A percentile compares a stretch with the other conserved stretches of the same genome.
phyloP scores from a whole-genome alignment of 805 yeast genomes.

The Saitoella complicata region DNA sequence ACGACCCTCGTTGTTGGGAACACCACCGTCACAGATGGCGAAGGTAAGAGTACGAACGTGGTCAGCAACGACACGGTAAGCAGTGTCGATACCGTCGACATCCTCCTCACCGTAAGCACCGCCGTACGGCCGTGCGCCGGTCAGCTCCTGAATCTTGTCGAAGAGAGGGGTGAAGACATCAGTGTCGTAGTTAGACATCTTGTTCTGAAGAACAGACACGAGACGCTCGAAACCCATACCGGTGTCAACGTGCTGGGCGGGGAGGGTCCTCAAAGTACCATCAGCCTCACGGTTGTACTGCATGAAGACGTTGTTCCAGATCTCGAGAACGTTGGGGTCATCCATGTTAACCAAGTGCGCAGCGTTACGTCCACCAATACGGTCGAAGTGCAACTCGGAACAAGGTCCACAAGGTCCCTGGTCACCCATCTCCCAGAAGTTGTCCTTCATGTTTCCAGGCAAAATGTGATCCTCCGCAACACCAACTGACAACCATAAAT shows the following conservation, averaged over 20 bases:
- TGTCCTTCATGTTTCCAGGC: slow-evolving; percentile 81
- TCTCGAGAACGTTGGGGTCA: slow-evolving; percentile 94
- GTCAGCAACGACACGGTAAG: slow-evolving; percentile 95
- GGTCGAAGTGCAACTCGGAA: slow-evolving; percentile 91
- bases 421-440: slow-evolving; percentile 99
- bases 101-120: slow-evolving; percentile 89
- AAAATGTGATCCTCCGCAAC: slow-evolving; percentile 82
- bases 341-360: slow-evolving; percentile 80
- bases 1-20: slow-evolving; percentile 97
- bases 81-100: slow-evolving; percentile 87
- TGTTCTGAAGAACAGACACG: slow-evolving; percentile 85
- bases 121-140: slow-evolving; percentile 78
- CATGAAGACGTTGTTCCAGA: slow-evolving; percentile 95
- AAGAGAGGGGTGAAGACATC: slow-evolving; percentile 90
- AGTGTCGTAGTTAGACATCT: slow-evolving; percentile 87
- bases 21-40: slow-evolving; percentile 97
- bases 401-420: slow-evolving; percentile 99
- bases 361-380: slow-evolving; percentile 97
- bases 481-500: slow-evolving; percentile 74
- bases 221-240: slow-evolving; percentile 98
- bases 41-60: slow-evolving; percentile 94
- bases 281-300: slow-evolving; percentile 92
- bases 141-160: slow-evolving; percentile 70
- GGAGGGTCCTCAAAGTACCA: slow-evolving; percentile 61
- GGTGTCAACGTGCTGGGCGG: slow-evolving; percentile 92